Conservation (phyloP, 2,329 filamentous ascomycete species). For the Exophiala viscosa region DNA sequence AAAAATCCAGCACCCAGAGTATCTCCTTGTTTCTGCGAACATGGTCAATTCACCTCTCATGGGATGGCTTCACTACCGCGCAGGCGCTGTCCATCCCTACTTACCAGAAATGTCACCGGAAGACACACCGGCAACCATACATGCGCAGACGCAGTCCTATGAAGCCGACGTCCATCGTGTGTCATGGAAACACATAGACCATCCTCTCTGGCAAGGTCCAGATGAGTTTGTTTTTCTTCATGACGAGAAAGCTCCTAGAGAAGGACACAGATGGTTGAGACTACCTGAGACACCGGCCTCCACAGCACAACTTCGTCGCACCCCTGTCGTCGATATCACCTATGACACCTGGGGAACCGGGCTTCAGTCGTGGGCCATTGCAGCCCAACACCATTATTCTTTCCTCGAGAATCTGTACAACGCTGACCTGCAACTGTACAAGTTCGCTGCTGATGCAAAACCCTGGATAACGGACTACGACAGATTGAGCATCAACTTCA, state of each 20-base stretch:
- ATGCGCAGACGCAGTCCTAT: conserved; percentile 22
- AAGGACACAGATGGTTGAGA: conserved; percentile 50
- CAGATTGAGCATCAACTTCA: conserved; percentile 53
- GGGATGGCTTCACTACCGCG: conserved; percentile 53
- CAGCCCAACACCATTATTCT: conserved; percentile 47
- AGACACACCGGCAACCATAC: background rate
- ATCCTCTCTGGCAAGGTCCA: conserved; percentile 34
- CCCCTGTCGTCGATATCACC: conserved; percentile 47
- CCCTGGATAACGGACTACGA: conserved; percentile 49
- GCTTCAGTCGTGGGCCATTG: conserved; percentile 20
- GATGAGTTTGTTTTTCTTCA: conserved; percentile 29
- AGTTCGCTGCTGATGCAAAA: conserved; percentile 32
- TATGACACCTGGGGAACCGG: conserved; percentile 38
- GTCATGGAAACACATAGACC: conserved; percentile 20
- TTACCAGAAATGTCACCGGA: conserved; percentile 43
- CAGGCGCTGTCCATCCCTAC: conserved; percentile 52
- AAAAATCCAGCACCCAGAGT: conserved; percentile 50
- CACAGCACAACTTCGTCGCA: conserved; percentile 39
- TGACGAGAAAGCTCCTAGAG: conserved; percentile 33
- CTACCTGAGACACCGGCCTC: conserved; percentile 24
- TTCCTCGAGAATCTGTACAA: conserved; percentile 35
- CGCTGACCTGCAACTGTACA: conserved; percentile 41
- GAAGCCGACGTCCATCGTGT: conserved; percentile 33
- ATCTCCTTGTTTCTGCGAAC: conserved; percentile 53
- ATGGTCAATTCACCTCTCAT: conserved; percentile 55